Conservation (phyloP, 2,329 filamentous ascomycete species). For the Diaporthe citri region DNA sequence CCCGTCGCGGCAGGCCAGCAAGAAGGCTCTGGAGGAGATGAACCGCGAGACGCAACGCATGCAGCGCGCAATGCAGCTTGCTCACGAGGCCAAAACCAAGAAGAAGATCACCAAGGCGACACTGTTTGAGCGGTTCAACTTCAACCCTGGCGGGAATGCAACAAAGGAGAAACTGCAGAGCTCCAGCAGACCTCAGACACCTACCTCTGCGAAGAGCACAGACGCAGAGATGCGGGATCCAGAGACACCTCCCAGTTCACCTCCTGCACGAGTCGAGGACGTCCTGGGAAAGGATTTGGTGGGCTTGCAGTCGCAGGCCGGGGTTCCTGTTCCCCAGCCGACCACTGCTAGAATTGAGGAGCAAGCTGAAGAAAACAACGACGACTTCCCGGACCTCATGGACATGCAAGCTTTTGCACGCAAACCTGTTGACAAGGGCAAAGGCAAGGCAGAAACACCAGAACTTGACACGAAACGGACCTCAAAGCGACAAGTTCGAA, state of each 20-base stretch:
- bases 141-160: conserved; percentile 60
- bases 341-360: conserved; percentile 36
- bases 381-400: conserved; percentile 51
- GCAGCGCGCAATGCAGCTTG: conserved; percentile 88
- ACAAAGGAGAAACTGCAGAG: conserved; percentile 53
- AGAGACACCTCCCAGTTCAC: conserved; percentile 81
- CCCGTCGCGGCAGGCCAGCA: conserved; percentile 87
- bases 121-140: conserved; percentile 88
- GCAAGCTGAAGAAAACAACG: conserved; percentile 45
- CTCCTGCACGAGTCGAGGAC: conserved; percentile 56
- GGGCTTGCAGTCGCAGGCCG: conserved; percentile 15
- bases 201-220: conserved; percentile 58
- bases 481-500: conserved; percentile 62
- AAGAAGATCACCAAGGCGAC: conserved; percentile 90
- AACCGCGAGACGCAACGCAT: conserved; percentile 93
- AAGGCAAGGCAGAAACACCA: conserved; percentile 64
- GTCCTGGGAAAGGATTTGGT: conserved; percentile 35
- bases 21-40: conserved; percentile 96
- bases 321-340: conserved; percentile 24
- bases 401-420: conserved; percentile 40
- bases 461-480: conserved; percentile 41
- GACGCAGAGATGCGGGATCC: conserved; percentile 64
- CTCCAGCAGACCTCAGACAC: conserved; percentile 68
- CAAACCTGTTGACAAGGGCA: conserved; percentile 65
- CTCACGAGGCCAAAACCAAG: conserved; percentile 89